These are phyloP conservation scores for Fusarium succisae DNA, from an alignment of 2,329 filamentous ascomycete genomes.

Conservation along the genomic window DNA sequence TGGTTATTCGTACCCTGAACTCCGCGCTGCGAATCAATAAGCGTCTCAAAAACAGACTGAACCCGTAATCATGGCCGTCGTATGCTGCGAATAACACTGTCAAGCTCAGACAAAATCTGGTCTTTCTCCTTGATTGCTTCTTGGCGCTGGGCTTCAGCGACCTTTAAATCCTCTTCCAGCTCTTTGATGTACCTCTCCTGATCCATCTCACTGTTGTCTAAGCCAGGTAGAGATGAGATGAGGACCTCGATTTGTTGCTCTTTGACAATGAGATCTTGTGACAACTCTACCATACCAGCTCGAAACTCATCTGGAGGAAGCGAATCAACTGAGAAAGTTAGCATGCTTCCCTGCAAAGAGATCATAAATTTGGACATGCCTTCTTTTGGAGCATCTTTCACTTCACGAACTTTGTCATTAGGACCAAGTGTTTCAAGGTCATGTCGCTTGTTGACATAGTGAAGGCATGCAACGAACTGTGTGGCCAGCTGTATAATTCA, in stretches of 20 bases:
- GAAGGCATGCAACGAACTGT: constrained; percentile 73
- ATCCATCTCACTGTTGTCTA: constrained; percentile 81
- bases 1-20: constrained; percentile 19
- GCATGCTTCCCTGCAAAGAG: not conserved
- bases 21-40: constrained; percentile 31
- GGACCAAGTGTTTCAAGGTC: constrained; percentile 68
- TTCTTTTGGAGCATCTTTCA: constrained; percentile 64
- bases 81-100: constrained; percentile 68
- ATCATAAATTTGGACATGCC: constrained; percentile 46
- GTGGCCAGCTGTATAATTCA: constrained; percentile 64
- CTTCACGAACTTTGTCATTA: constrained; percentile 67
- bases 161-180: constrained; percentile 71
- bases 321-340: constrained; percentile 61
- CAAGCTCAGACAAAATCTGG: constrained; percentile 67
- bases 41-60: not conserved
- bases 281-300: constrained; percentile 75
- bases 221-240: constrained; percentile 77
- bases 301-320: constrained; percentile 71
- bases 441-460: constrained; percentile 74
- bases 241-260: constrained; percentile 85
- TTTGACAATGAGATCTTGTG: constrained; percentile 79
- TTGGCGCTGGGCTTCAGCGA: constrained; percentile 69
- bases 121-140: constrained; percentile 72
- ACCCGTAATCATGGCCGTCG: constrained; percentile 60
- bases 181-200: constrained; percentile 75